These are phyloP conservation scores for Dothiorella sarmentorum DNA, from an alignment of 2,329 filamentous ascomycete genomes.

Conservation along the genomic window DNA sequence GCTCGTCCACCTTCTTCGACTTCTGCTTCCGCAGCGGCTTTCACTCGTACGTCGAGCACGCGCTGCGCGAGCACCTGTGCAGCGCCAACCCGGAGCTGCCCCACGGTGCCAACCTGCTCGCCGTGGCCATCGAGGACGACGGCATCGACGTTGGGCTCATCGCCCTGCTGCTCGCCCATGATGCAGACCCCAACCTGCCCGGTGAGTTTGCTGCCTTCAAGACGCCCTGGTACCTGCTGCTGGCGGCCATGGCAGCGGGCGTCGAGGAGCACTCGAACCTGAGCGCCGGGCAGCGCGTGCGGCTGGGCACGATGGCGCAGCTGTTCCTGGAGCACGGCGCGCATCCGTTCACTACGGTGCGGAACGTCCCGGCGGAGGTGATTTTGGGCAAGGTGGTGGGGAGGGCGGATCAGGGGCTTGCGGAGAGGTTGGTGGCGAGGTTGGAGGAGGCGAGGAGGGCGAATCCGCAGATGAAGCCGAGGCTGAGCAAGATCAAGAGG, in stretches of 20 bases:
- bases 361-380: neutral
- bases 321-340: neutral
- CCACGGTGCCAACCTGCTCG: neutral
- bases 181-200: neutral
- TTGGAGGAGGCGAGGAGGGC: neutral
- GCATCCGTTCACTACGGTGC: slow-evolving; percentile 4
- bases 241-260: neutral
- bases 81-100: neutral
- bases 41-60: slow-evolving; percentile 4
- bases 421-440: neutral
- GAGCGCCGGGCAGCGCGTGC: neutral
- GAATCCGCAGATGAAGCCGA: slow-evolving; percentile 1
- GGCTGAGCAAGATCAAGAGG: neutral
- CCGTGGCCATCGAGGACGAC: neutral
- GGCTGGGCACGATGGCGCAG: neutral
- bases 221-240: slow-evolving; percentile 4
- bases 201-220: neutral
- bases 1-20: slow-evolving; percentile 7
- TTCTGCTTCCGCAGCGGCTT: slow-evolving; percentile 1
- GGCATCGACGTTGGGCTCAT: neutral
- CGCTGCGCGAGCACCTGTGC: neutral
- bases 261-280: neutral
- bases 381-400: neutral
- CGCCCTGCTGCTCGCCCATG: neutral
- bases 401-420: neutral